A percentile compares a stretch with the other conserved stretches of the same genome.
Evolutionary conservation across 257 asterid genomes (phyloP).

Genomic region (Solanum appendiculatum): DNA sequence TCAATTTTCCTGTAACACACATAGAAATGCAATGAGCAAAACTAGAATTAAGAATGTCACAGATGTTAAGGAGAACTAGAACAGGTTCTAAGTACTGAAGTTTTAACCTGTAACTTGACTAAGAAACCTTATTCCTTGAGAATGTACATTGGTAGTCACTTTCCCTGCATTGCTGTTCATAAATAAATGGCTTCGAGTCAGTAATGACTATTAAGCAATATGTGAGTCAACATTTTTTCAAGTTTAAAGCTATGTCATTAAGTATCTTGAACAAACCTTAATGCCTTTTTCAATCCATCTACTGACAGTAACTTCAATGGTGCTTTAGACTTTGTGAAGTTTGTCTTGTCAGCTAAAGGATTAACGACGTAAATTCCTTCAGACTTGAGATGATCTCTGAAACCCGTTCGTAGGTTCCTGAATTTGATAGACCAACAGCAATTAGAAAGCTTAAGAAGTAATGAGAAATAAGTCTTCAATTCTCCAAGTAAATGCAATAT

Average conservation of each 20-base stretch:
- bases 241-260: not conserved
- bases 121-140: conserved; percentile 88
- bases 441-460: not conserved
- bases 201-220: not conserved
- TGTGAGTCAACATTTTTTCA: not conserved
- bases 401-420: conserved; percentile 79
- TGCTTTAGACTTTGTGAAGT: conserved; percentile 32
- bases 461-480: not conserved
- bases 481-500: not conserved
- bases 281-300: conserved; percentile 68
- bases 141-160: conserved; percentile 69
- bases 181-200: not conserved
- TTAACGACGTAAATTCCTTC: conserved; percentile 71
- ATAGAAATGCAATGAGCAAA: not conserved
- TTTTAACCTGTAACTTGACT: conserved; percentile 60
- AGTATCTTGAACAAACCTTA: conserved; percentile 43
- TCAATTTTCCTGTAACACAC: conserved; percentile 26
- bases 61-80: not conserved
- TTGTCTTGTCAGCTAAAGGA: conserved; percentile 31
- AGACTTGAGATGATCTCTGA: conserved; percentile 54
- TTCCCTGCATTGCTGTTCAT: conserved; percentile 63
- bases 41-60: not conserved
- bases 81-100: not conserved
- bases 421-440: not conserved
- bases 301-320: conserved; percentile 77